These are phyloP conservation scores for Apostasia ramifera DNA, from an alignment of 106 monocot genomes.

Conservation along the genomic window DNA sequence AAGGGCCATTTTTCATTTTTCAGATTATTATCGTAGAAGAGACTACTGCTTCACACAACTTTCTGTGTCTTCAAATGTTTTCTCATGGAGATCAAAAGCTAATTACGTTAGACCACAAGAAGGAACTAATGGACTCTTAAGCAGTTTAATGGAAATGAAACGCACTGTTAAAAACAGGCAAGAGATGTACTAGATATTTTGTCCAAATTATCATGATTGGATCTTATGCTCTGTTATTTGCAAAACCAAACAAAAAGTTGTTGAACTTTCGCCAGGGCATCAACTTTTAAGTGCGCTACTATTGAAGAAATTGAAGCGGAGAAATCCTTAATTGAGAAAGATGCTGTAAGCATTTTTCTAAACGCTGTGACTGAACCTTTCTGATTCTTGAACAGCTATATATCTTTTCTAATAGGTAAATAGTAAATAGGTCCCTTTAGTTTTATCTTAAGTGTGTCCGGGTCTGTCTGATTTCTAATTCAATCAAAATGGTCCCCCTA, in stretches of 20 bases:
- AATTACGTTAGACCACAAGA: background rate
- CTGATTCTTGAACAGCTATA: background rate
- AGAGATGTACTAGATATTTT: background rate
- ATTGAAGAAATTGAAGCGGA: conserved; percentile 90
- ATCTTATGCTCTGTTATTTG: background rate
- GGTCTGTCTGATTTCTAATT: too few species aligned
- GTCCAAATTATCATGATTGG: background rate
- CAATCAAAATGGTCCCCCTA: too few species aligned
- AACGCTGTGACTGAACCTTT: background rate
- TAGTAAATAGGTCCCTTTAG: too few species aligned
- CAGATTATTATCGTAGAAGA: conserved; percentile 1
- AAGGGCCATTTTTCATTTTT: background rate
- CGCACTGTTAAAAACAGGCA: conserved; percentile 5
- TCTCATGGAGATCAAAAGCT: conserved; percentile 4
- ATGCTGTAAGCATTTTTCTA: conserved; percentile 34
- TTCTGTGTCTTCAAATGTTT: background rate
- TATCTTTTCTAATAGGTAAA: too few species aligned
- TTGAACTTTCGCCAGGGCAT: conserved; percentile 28
- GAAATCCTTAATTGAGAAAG: conserved; percentile 64
- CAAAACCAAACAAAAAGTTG: conserved; percentile 2
- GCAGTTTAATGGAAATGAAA: background rate
- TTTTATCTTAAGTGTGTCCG: too few species aligned
- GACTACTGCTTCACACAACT: background rate
- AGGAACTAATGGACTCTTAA: background rate
- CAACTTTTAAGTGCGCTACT: conserved; percentile 60